phyloP scores from a whole-genome alignment of 805 yeast species.

The Ascoidea rubescens region DNA sequence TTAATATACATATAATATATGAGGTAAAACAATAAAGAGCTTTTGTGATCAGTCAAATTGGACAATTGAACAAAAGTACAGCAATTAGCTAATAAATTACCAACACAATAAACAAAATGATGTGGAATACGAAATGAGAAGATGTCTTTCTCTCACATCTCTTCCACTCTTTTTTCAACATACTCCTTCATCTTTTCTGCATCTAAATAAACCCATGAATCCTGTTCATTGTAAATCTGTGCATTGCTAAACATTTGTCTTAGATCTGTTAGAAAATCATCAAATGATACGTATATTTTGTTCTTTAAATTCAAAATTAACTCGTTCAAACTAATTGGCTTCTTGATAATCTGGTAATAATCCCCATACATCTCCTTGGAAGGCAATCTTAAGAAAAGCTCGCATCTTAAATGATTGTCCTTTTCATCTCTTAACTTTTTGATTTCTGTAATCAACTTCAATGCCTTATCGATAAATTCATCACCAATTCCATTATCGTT shows the following conservation, averaged over 20 bases:
- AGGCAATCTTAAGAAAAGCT: conserved; percentile 58
- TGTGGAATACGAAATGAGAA: too few species aligned
- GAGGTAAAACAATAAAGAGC: too few species aligned
- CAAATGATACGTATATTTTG: conserved; percentile 22
- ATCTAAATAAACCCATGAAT: conserved; percentile 47
- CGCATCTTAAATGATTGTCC: conserved; percentile 31
- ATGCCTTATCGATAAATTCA: conserved; percentile 16
- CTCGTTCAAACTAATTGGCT: conserved; percentile 46
- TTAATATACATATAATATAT: too few species aligned
- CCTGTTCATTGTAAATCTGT: conserved; percentile 54
- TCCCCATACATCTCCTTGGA: conserved; percentile 70
- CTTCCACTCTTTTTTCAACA: conserved; percentile 17
- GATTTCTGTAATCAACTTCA: conserved; percentile 29
- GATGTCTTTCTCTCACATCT: background rate
- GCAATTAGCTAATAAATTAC: too few species aligned
- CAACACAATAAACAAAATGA: too few species aligned
- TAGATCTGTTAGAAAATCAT: conserved; percentile 36
- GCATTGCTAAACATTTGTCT: conserved; percentile 53
- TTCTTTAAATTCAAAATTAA: conserved; percentile 34
- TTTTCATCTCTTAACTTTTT: conserved; percentile 27
- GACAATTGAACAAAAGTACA: too few species aligned
- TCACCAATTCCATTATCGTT: too few species aligned
- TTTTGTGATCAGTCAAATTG: too few species aligned
- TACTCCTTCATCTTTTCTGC: conserved; percentile 31
- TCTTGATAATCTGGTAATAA: conserved; percentile 52